phyloP scores from a whole-genome alignment of 805 yeast species.

The Barnettozyma sp. region DNA sequence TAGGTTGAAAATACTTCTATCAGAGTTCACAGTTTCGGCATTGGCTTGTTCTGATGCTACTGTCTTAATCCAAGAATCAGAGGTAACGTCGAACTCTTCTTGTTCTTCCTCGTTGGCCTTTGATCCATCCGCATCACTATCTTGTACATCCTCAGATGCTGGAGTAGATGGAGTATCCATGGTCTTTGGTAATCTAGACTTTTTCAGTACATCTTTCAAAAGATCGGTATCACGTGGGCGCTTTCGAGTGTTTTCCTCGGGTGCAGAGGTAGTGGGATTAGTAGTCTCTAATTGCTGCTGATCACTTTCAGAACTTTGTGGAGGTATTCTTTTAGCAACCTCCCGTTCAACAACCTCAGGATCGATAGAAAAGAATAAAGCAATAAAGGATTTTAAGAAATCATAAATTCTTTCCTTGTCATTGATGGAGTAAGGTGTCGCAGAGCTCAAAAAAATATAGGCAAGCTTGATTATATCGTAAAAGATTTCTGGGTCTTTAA shows the following conservation, averaged over 20 bases:
- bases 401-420: constrained; percentile 74
- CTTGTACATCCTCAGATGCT: constrained; percentile 14
- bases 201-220: constrained; percentile 52
- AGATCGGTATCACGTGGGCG: constrained; percentile 44
- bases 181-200: constrained; percentile 37
- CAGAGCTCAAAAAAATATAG: constrained; percentile 56
- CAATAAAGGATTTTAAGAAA: constrained; percentile 63
- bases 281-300: constrained; percentile 15
- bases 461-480: constrained; percentile 67
- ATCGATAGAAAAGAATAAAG: constrained; percentile 62
- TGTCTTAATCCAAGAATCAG: constrained; percentile 26
- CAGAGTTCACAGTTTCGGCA: constrained; percentile 24
- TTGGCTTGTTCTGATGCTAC: constrained; percentile 20
- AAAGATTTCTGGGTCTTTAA: constrained; percentile 61
- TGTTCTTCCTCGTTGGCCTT: constrained; percentile 17
- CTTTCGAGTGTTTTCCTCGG: constrained; percentile 22
- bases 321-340: constrained; percentile 27
- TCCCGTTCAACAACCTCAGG: constrained; percentile 40
- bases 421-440: constrained; percentile 67
- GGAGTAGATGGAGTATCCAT: constrained; percentile 23
- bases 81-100: constrained; percentile 14
- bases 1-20: constrained; percentile 59
- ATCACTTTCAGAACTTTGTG: constrained; percentile 8
- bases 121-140: constrained; percentile 1
- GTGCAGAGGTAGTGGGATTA: constrained; percentile 9